phyloP scores from a whole-genome alignment of 768 basidiomycete species.

The Guyanaporus albipodus region DNA sequence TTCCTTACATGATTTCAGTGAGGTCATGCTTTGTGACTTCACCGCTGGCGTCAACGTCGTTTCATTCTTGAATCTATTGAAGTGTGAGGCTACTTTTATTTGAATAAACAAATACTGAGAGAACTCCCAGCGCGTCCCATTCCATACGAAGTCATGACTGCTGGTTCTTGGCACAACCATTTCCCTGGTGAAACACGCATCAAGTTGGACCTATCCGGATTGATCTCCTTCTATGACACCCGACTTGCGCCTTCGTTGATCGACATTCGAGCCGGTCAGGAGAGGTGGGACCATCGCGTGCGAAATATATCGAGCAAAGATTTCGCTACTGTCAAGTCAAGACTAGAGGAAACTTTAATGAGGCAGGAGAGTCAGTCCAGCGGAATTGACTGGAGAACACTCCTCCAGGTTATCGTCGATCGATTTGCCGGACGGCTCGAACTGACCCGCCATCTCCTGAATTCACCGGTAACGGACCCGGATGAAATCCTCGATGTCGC shows the following conservation, averaged over 20 bases:
- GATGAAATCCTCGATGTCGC: slow-evolving; percentile 6
- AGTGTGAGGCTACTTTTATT: neutral
- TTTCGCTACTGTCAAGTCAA: slow-evolving; percentile 1
- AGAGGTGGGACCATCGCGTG: slow-evolving; percentile 32
- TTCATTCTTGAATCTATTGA: slow-evolving; percentile 15
- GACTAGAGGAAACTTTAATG: slow-evolving; percentile 2
- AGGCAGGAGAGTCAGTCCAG: slow-evolving; percentile 18
- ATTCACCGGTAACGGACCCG: slow-evolving; percentile 1
- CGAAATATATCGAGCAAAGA: slow-evolving; percentile 26
- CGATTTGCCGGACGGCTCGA: slow-evolving; percentile 33
- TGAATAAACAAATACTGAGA: neutral
- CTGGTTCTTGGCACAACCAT: slow-evolving; percentile 33
- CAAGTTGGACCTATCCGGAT: slow-evolving; percentile 29
- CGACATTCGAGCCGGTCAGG: slow-evolving; percentile 16
- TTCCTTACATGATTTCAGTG: slow-evolving; percentile 20
- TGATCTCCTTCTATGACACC: slow-evolving; percentile 38
- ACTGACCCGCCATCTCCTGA: slow-evolving; percentile 20
- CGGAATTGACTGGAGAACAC: slow-evolving; percentile 34
- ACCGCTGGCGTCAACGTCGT: slow-evolving; percentile 25
- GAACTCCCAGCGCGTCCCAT: neutral
- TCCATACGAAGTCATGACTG: slow-evolving; percentile 5
- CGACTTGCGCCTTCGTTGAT: slow-evolving; percentile 31
- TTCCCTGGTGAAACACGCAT: slow-evolving; percentile 36
- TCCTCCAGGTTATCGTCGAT: slow-evolving; percentile 28
- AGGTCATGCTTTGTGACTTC: slow-evolving; percentile 36